A percentile compares a stretch with the other conserved stretches of the same genome.
Evolutionary conservation across 2,329 filamentous ascomycete species (phyloP).

Genomic region (Pezicula carpinea): DNA sequence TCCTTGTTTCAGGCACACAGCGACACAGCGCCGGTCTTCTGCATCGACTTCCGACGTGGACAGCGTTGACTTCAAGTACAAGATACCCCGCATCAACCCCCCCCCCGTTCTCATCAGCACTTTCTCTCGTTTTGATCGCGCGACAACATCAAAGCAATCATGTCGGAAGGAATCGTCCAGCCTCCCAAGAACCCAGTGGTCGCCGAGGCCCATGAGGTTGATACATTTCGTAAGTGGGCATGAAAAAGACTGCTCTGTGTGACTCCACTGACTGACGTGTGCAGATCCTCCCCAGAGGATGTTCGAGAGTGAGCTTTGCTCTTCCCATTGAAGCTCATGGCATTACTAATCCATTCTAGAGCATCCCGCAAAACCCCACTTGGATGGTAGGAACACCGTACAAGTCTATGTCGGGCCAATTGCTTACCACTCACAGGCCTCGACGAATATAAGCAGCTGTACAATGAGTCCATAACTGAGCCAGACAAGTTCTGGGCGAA

Average conservation of each 20-base stretch:
- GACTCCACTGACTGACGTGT: constrained; percentile 17
- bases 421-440: constrained; percentile 39
- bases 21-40: too few species aligned
- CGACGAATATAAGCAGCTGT: constrained; percentile 63
- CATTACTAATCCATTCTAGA: constrained; percentile 39
- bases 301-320: constrained; percentile 54
- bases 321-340: constrained; percentile 14
- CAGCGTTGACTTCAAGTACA: too few species aligned
- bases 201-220: constrained; percentile 70
- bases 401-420: background rate
- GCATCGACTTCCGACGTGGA: too few species aligned
- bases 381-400: constrained; percentile 48
- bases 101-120: background rate
- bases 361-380: constrained; percentile 65
- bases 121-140: background rate
- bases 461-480: constrained; percentile 82
- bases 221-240: constrained; percentile 59
- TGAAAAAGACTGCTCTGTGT: constrained; percentile 1
- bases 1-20: too few species aligned
- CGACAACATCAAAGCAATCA: constrained; percentile 22
- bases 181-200: constrained; percentile 54
- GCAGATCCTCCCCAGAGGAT: constrained; percentile 62
- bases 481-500: constrained; percentile 87
- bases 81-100: background rate
- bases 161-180: constrained; percentile 38